These are phyloP conservation scores for Casuarina cunninghamiana DNA, from an alignment of 306 rosid genomes.

Conservation along the genomic window DNA sequence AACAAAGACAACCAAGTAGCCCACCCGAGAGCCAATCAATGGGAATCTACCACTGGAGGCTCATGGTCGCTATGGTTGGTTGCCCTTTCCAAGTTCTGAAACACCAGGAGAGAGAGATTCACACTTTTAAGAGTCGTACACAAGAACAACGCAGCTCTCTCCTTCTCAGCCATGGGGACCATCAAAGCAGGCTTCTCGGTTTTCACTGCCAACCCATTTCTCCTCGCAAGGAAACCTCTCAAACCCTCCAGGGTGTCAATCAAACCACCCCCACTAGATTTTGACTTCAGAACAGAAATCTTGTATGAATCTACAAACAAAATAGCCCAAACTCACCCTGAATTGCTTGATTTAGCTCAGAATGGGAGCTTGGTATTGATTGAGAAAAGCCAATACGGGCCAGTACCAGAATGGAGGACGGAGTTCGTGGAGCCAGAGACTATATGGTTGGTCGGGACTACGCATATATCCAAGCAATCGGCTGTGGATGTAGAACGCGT, in stretches of 20 bases:
- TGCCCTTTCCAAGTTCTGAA: constrained; percentile 1
- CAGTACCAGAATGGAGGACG: constrained; percentile 75
- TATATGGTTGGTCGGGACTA: constrained; percentile 73
- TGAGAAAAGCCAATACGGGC: constrained; percentile 69
- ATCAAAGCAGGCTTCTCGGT: constrained; percentile 55
- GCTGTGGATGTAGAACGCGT: constrained; percentile 73
- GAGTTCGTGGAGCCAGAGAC: constrained; percentile 74
- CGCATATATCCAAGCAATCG: constrained; percentile 60
- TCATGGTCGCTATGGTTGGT: background rate
- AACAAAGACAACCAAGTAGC: background rate
- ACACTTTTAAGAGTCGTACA: background rate
- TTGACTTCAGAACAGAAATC: constrained; percentile 66
- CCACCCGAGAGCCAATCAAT: background rate
- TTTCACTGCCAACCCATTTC: constrained; percentile 47
- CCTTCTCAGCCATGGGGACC: constrained; percentile 47
- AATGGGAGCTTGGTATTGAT: constrained; percentile 74
- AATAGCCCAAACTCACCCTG: constrained; percentile 66
- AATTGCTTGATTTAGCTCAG: constrained; percentile 72
- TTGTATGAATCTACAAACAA: constrained; percentile 48
- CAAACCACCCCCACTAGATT: constrained; percentile 68
- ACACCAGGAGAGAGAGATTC: background rate
- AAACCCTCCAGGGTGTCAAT: constrained; percentile 53
- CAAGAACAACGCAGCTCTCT: background rate
- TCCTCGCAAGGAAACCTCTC: constrained; percentile 19
- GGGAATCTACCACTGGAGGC: background rate